Base-by-base conservation (phyloP, 2,329 filamentous ascomycete genomes). In the Helminthosporium solani region DNA sequence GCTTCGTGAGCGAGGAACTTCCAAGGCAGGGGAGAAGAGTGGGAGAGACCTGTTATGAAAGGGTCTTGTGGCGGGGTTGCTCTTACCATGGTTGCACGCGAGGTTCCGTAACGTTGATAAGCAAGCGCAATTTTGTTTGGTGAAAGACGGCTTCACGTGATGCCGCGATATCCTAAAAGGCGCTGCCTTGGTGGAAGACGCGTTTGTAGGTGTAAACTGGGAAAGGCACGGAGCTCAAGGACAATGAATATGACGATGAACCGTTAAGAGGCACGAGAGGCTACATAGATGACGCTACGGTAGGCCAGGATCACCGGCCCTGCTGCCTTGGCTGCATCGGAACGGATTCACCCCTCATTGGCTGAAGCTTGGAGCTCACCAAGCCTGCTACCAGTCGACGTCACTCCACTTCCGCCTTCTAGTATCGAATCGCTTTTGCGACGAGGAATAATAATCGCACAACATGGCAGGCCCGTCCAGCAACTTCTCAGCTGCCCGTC, bases 401-500 rank as follows among this genome's bases (percentile, higher is more conserved):
- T 20, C 19, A 34, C 11, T 31, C 16, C n/a, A 21, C 23, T 25
- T 36, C 33, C 5, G 15, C 14, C 15, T 36, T 36, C 9, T 19
- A 18, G 8, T 36, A 6, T 5, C 7, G 7, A 18, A 6, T 7
- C 23, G 23, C 9, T 25, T 25, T 5, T 9, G 9, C 23, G 23
- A 25, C 23, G 9, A 25, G 8, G n/a, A 16, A 7, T n/a, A 34
- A 34, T 15, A 19, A 16, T 7, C 15, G n/a, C 18, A 3, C n/a
- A 34, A 15, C 28, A 68, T 70, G 65, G 56, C 64, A 16, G 62
- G 61, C 46, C 62, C 63, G 1, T 58, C 56, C 15, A 57, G 54
- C 21, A 56, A 49, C 3, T 63, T 58, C 42, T 63, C 63, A 8
- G 83, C 85, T 21, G 87, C 86, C 42, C 86, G 89, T 30, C 89